A percentile compares a stretch with the other conserved stretches of the same genome.
Conservation (phyloP, 345 rosid species). For the Populus davidiana region DNA sequence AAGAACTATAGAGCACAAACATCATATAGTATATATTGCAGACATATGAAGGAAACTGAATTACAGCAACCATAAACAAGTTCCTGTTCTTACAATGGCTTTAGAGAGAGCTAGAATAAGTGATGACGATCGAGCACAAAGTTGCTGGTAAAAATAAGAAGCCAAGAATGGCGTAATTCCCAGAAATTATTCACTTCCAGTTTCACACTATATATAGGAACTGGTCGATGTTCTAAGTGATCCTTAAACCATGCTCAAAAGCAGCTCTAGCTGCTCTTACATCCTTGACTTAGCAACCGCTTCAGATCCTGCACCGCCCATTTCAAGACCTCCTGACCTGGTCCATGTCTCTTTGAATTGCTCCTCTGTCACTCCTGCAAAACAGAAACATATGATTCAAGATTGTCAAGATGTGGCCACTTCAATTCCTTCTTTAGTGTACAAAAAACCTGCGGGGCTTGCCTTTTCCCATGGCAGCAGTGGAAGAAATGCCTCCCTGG, state of each 20-base stretch:
- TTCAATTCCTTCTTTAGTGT: not conserved
- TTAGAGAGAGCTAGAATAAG: not conserved
- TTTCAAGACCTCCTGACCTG: constrained; percentile 49
- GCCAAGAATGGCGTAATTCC: constrained; percentile 23
- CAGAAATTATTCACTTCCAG: constrained; percentile 32
- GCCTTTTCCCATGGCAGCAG: constrained; percentile 99
- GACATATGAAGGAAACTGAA: not conserved
- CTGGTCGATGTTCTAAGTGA: constrained; percentile 18
- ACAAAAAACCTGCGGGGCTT: constrained; percentile 6
- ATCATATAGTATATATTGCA: not conserved
- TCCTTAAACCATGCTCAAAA: not conserved
- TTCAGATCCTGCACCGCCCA: constrained; percentile 41
- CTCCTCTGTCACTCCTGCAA: constrained; percentile 88
- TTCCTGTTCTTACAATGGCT: not conserved
- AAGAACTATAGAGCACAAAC: not conserved
- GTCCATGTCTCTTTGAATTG: constrained; percentile 94
- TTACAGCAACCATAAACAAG: not conserved
- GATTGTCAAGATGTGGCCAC: not conserved
- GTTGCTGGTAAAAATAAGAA: constrained; percentile 4
- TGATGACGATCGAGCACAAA: not conserved
- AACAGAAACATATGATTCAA: not conserved
- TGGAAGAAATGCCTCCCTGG: constrained; percentile 95
- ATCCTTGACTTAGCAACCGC: constrained; percentile 80
- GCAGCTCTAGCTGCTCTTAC: constrained; percentile 31
- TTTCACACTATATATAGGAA: constrained; percentile 16